A percentile compares a stretch with the other conserved stretches of the same genome.
Evolutionary conservation across 257 asterid species (phyloP).

Genomic region (Rauvolfia tetraphylla): DNA sequence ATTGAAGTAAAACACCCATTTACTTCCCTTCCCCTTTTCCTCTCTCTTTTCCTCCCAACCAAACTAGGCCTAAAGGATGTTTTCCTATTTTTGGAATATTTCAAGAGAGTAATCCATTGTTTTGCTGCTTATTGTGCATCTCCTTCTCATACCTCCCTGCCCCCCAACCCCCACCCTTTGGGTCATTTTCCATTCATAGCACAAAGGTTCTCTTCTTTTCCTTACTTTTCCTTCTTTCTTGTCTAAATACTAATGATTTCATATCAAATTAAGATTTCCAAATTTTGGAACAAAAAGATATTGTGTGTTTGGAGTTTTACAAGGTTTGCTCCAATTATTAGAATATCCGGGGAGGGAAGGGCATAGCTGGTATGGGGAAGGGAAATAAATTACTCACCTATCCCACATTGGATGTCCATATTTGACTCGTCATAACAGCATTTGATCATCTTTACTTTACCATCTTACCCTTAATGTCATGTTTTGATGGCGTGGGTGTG

Average conservation of each 20-base stretch:
- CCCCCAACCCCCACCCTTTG: no score
- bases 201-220: no score
- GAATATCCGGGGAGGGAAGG: neutral
- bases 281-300: no score
- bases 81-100: neutral
- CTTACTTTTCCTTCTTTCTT: no score
- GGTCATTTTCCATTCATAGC: no score
- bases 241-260: no score
- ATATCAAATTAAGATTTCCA: no score
- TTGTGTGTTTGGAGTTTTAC: neutral
- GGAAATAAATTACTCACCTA: no score
- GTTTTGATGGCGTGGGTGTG: neutral
- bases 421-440: neutral
- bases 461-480: neutral
- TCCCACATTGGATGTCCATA: neutral
- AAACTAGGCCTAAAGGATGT: no score
- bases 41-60: no score
- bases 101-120: neutral
- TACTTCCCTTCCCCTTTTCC: no score
- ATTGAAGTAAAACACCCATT: no score
- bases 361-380: neutral
- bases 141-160: neutral
- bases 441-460: neutral
- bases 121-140: neutral
- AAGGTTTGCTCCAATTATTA: neutral